These are phyloP conservation scores for Sphagnum tenellum DNA, from an alignment of 225 moss, liverwort and hornwort species.

Conservation along the genomic window DNA sequence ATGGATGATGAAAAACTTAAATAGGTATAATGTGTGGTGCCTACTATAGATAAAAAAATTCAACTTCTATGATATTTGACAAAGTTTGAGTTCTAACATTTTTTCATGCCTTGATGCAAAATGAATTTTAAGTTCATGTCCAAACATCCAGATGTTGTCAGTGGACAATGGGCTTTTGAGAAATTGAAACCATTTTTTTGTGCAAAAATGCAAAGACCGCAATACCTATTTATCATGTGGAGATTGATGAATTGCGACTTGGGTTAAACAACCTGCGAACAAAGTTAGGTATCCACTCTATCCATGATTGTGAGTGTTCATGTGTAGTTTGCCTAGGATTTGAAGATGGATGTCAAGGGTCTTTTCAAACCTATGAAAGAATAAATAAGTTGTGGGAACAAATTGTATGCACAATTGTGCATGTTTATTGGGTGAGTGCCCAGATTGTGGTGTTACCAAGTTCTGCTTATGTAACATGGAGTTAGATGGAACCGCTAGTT, in stretches of 20 bases:
- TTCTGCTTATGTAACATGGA: neutral
- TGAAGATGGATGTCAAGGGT: neutral
- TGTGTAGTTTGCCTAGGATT: too few relatives aligned
- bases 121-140: too few relatives aligned
- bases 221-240: slow-evolving; percentile 1
- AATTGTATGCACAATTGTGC: neutral
- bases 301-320: neutral
- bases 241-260: neutral
- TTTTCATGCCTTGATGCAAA: too few relatives aligned
- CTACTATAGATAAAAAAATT: too few relatives aligned
- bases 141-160: neutral
- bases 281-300: neutral
- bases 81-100: too few relatives aligned
- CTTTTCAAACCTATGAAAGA: neutral
- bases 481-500: neutral
- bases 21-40: too few relatives aligned
- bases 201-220: neutral
- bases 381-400: neutral
- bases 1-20: too few relatives aligned
- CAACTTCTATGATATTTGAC: too few relatives aligned
- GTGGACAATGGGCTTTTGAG: neutral
- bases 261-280: neutral
- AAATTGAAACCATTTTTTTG: neutral
- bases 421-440: neutral
- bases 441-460: neutral